Percentiles rank a stretch among this genome's conserved stretches.
phyloP scores from a whole-genome alignment of 179 eudicot genomes.

The Camellia oleifera region DNA sequence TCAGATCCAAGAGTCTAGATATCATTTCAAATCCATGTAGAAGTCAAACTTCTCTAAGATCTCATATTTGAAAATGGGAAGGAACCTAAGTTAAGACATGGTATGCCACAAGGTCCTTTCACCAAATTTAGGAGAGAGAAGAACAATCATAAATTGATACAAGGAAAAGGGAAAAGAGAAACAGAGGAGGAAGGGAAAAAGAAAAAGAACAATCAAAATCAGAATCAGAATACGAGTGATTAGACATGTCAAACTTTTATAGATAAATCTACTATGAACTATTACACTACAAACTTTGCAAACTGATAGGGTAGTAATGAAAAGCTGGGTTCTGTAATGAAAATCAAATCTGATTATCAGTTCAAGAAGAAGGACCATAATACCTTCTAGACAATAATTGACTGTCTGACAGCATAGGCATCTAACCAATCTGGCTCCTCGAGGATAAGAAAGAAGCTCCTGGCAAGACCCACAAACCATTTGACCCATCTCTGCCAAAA shows the following conservation, averaged over 20 bases:
- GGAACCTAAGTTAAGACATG: background rate
- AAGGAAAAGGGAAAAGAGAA: background rate
- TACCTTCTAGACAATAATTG: slow-evolving; percentile 89
- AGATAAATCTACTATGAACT: background rate
- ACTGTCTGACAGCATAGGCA: slow-evolving; percentile 81
- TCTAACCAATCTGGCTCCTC: slow-evolving; percentile 65
- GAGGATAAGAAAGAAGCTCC: slow-evolving; percentile 66
- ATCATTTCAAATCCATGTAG: background rate
- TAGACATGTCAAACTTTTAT: background rate
- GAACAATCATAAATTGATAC: background rate
- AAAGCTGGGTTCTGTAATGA: background rate
- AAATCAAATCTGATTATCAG: background rate
- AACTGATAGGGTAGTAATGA: background rate
- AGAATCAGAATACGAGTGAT: background rate
- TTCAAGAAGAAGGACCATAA: background rate
- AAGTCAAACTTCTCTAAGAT: background rate
- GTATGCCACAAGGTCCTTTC: background rate
- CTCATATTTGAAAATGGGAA: background rate
- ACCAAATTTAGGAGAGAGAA: background rate
- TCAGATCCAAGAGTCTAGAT: background rate
- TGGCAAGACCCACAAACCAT: slow-evolving; percentile 96
- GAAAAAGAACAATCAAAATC: background rate
- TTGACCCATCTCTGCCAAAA: slow-evolving; percentile 63
- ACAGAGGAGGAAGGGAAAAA: background rate
- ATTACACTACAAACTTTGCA: background rate